A percentile compares a stretch with the other conserved stretches of the same genome.
Evolutionary conservation across 2,329 filamentous ascomycete genomes (phyloP).

Genomic region (Aspergillus sp.): DNA sequence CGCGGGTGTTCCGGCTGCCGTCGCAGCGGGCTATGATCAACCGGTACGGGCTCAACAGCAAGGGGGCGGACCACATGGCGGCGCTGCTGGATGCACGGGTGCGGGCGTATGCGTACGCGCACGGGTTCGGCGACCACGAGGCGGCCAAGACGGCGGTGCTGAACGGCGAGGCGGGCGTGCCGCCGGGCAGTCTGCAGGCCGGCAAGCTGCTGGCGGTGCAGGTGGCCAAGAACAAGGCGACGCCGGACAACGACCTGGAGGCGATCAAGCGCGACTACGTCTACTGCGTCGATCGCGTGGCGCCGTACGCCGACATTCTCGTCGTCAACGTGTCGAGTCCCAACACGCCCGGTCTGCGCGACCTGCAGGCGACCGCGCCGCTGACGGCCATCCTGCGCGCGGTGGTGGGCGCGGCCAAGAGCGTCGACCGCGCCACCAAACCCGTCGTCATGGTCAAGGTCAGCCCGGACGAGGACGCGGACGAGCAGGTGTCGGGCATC

Average conservation of each 20-base stretch:
- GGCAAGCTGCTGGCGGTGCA: constrained; percentile 85
- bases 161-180: constrained; percentile 71
- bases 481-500: constrained; percentile 81
- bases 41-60: constrained; percentile 90
- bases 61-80: constrained; percentile 84
- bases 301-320: constrained; percentile 88
- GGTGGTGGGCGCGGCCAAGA: constrained; percentile 75
- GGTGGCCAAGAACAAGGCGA: constrained; percentile 94
- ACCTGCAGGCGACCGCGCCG: constrained; percentile 80
- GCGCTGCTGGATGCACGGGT: constrained; percentile 74
- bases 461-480: constrained; percentile 87
- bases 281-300: constrained; percentile 80
- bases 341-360: constrained; percentile 87
- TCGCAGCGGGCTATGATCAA: constrained; percentile 88
- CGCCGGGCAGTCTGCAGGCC: constrained; percentile 72
- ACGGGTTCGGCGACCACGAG: constrained; percentile 63
- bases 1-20: constrained; percentile 82
- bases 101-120: constrained; percentile 68
- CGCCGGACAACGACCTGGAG: constrained; percentile 77
- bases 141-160: constrained; percentile 69
- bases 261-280: constrained; percentile 79
- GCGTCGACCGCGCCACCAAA: constrained; percentile 66
- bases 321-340: constrained; percentile 97
- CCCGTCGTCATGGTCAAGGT: constrained; percentile 97
- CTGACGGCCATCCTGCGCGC: constrained; percentile 75